Evolutionary conservation across 306 rosid species (phyloP).

Genomic region (Alnus rubra): DNA sequence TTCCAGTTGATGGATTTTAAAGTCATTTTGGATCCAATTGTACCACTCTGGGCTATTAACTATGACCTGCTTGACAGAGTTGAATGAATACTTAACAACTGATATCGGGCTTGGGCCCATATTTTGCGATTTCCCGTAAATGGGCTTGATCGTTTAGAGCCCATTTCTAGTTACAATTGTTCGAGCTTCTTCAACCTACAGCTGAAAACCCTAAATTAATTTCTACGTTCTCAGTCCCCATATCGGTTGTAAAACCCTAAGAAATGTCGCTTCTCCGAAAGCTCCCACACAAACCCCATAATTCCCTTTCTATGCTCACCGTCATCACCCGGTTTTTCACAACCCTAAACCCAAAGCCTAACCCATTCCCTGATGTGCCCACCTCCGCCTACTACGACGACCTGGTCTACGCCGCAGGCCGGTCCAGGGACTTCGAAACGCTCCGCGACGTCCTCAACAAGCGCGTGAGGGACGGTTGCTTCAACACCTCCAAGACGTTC

Average conservation of each 20-base stretch:
- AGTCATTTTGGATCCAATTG: no score
- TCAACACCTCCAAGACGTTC: conserved; percentile 53
- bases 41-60: no score
- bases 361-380: conserved; percentile 34
- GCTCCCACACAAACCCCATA: conserved; percentile 8
- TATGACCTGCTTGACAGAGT: no score
- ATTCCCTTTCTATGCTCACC: conserved; percentile 17
- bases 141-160: not conserved
- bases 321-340: conserved; percentile 29
- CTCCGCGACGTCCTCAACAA: conserved; percentile 51
- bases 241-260: not conserved
- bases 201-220: conserved; percentile 9
- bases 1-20: no score
- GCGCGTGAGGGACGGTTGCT: conserved; percentile 49
- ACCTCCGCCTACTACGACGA: conserved; percentile 39
- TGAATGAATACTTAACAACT: no score
- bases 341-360: not conserved
- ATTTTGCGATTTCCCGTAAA: no score
- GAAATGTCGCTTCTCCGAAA: conserved; percentile 42
- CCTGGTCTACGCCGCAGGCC: conserved; percentile 35
- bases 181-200: not conserved
- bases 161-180: not conserved
- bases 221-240: not conserved
- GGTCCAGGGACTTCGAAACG: conserved; percentile 36
- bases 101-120: no score